A percentile compares a stretch with the other conserved stretches of the same genome.
phyloP scores from a whole-genome alignment of 2,329 filamentous ascomycete species.

The Chaetomium olivaceum region DNA sequence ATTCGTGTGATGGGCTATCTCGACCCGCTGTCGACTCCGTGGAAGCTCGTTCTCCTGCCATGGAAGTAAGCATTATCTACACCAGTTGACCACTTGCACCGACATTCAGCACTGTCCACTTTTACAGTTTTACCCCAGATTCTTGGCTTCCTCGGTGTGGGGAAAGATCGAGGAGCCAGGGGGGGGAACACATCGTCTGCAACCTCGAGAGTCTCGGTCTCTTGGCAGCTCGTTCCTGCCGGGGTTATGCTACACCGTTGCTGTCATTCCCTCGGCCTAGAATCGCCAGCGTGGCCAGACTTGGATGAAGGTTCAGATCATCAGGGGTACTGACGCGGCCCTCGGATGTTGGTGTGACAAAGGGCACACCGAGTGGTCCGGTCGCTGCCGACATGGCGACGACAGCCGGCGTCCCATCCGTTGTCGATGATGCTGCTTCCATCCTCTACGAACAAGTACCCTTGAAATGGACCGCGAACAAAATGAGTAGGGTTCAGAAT shows the following conservation, averaged over 20 bases:
- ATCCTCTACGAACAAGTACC: too few relatives aligned
- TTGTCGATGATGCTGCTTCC: neutral
- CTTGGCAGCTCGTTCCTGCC: slow-evolving; percentile 4
- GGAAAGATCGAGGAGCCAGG: slow-evolving; percentile 2
- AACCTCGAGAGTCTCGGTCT: neutral
- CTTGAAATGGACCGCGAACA: too few relatives aligned
- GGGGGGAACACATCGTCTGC: neutral
- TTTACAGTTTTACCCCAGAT: slow-evolving; percentile 23
- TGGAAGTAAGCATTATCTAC: too few relatives aligned
- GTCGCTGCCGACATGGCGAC: neutral
- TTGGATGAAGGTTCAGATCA: neutral
- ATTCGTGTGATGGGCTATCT: neutral
- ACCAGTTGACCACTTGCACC: neutral
- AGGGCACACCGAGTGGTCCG: neutral
- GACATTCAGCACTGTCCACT: neutral
- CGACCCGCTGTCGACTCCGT: too few relatives aligned
- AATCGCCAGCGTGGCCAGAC: neutral
- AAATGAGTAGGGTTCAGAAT: neutral
- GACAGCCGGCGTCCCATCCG: neutral
- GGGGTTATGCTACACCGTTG: neutral
- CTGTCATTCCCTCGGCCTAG: neutral
- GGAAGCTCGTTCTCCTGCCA: neutral
- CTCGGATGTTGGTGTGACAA: neutral
- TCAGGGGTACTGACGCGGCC: neutral
- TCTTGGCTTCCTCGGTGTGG: slow-evolving; percentile 19